Base-by-base conservation (phyloP, 202 grass and related monocot species). In the Elaeis oleifera region DNA sequence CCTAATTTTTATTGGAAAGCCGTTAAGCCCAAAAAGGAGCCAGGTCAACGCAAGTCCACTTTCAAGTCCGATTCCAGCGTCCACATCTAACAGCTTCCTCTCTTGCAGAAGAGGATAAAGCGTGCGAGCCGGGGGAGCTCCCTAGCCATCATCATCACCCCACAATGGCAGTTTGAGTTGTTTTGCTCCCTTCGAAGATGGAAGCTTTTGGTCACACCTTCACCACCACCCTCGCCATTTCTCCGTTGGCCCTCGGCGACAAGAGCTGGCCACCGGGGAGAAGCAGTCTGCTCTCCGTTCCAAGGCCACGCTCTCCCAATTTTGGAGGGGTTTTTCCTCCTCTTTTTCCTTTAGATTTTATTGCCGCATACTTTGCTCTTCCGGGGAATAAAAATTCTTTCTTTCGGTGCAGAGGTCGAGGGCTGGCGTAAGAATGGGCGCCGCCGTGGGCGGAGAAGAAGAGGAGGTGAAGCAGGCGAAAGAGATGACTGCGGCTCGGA, bases 401-500 rank as follows among this genome's bases (percentile, higher is more conserved):
- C 8, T 39, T 32, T 15, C 24, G 64, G 56, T 61, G 44, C 70
- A 97, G 87, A 85, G 71, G 44, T 83, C 71, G 69, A 80, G 79
- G 22, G 59, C 78, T 21, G 73, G 74, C 56, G 77, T 86, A 54
- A 85, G 62, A 61, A 85, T 91, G 87, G 83, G 71, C 23, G 81
- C 76, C 15, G 68, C 78, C 31, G 88, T 83, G 18, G 77, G 80
- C 61, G 84, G 68, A 39, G 68, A 83, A 60, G 83, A 90, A 18
- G 83, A 88, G 64, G 92, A 97, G 84, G 74, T 49, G 51, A 79
- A 74, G 88, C 92, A 84, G 68, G 78, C 74, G 27, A 97, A 89
- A 63, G 87, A 97, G 68, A 88, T 91, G 82, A 77, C 88, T 26
- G 92, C 92, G 4, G 92, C 92, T 59, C 80, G 84, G 74, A 97